Percentiles rank a stretch among this genome's conserved stretches.
Evolutionary conservation across 805 yeast genomes (phyloP).

Genomic region (Kuraishia capsulata): DNA sequence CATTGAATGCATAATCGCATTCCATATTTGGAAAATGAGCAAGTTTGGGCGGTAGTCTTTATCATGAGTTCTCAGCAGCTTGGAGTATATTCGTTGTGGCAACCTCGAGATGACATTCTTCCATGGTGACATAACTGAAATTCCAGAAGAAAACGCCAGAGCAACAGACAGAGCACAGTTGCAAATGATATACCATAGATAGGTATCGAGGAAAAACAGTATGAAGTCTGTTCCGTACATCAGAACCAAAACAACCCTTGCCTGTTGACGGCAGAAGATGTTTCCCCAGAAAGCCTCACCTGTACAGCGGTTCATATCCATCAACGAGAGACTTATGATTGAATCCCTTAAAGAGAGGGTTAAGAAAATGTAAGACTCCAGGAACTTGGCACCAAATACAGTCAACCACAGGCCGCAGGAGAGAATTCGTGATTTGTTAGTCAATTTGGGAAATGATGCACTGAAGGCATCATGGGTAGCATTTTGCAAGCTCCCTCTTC

Average conservation of each 20-base stretch:
- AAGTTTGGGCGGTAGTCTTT: constrained; percentile 32
- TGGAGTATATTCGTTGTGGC: constrained; percentile 41
- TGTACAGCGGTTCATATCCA: constrained; percentile 32
- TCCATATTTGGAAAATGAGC: constrained; percentile 43
- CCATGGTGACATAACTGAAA: constrained; percentile 51
- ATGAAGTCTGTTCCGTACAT: constrained; percentile 36
- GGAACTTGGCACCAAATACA: constrained; percentile 38
- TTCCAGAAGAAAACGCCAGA: constrained; percentile 41
- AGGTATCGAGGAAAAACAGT: constrained; percentile 44
- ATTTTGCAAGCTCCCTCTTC: constrained; percentile 13
- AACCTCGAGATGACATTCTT: constrained; percentile 41
- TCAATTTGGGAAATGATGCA: constrained; percentile 31
- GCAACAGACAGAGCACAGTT: constrained; percentile 40
- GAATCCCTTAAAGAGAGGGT: constrained; percentile 46
- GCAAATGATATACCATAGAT: constrained; percentile 51
- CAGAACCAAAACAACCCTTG: constrained; percentile 29
- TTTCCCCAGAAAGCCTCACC: constrained; percentile 33
- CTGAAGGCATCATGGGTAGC: constrained; percentile 31
- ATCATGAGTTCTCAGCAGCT: constrained; percentile 33
- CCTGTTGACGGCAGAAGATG: constrained; percentile 31
- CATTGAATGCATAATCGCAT: constrained; percentile 43
- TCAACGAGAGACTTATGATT: constrained; percentile 33
- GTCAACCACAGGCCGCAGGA: constrained; percentile 38
- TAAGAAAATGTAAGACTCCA: constrained; percentile 44
- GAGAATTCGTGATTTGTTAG: constrained; percentile 25